A percentile compares a stretch with the other conserved stretches of the same genome.
Evolutionary conservation across 164 flowering plant species (phyloP).

Genomic region (Annona cherimola): DNA sequence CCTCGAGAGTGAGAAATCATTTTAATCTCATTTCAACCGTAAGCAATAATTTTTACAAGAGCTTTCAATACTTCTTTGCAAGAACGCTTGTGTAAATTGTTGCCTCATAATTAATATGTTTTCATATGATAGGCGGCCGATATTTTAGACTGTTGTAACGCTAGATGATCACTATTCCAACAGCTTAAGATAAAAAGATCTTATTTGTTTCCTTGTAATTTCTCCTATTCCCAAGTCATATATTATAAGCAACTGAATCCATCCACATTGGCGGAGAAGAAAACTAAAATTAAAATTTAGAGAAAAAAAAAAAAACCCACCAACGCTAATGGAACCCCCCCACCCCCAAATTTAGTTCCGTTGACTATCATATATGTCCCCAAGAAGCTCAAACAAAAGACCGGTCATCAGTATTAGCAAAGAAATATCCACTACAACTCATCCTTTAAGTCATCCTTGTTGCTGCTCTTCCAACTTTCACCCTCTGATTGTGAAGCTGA

Average conservation of each 20-base stretch:
- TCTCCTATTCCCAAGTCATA: too few relatives aligned
- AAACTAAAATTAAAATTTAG: too few relatives aligned
- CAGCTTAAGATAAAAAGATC: background rate
- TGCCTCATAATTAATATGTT: too few relatives aligned
- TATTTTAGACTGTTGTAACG: too few relatives aligned
- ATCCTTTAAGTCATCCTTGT: constrained; percentile 26
- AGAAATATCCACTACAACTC: constrained; percentile 25
- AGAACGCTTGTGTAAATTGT: too few relatives aligned
- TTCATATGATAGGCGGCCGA: too few relatives aligned
- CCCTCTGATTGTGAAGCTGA: constrained; percentile 15
- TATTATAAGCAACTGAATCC: background rate
- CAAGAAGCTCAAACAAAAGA: background rate
- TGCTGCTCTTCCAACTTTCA: constrained; percentile 7
- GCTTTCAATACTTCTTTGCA: too few relatives aligned
- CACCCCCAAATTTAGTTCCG: background rate
- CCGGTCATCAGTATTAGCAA: background rate
- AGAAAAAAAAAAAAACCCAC: too few relatives aligned
- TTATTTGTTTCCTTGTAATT: background rate
- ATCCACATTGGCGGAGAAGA: background rate
- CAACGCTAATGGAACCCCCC: background rate
- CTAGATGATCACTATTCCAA: background rate
- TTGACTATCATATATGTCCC: background rate
- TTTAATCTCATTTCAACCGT: too few relatives aligned
- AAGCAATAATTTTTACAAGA: too few relatives aligned
- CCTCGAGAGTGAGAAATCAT: too few relatives aligned